Evolutionary conservation across 495 filamentous ascomycete species (phyloP).

Genomic region (Neurospora sp.): DNA sequence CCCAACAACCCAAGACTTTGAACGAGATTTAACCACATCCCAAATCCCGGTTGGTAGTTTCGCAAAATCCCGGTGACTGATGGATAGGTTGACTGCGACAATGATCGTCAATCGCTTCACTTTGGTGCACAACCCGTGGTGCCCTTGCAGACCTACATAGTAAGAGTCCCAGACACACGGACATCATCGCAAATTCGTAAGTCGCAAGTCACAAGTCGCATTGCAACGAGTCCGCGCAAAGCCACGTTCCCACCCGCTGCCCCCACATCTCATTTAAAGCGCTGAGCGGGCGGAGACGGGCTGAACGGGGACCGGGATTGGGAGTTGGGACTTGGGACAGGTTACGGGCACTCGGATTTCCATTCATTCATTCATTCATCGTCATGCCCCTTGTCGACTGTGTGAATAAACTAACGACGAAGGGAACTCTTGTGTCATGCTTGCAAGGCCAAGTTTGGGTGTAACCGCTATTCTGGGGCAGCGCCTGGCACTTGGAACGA

Average conservation of each 20-base stretch:
- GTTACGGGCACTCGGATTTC: background rate
- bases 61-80: background rate
- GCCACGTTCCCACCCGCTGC: background rate
- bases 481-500: too few relatives aligned
- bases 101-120: background rate
- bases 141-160: background rate
- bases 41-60: background rate
- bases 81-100: background rate
- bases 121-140: background rate
- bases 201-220: background rate
- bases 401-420: background rate
- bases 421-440: background rate
- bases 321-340: background rate
- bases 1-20: background rate
- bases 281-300: background rate
- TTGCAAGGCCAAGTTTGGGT: background rate
- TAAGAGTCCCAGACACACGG: background rate
- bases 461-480: background rate
- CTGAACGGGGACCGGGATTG: background rate
- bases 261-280: slow-evolving; percentile 12
- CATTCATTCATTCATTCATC: background rate
- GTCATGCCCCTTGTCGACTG: background rate
- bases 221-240: background rate
- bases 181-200: background rate
- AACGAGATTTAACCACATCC: background rate